Conservation (phyloP, 768 basidiomycete species). For the Lanmaoa rubissima region DNA sequence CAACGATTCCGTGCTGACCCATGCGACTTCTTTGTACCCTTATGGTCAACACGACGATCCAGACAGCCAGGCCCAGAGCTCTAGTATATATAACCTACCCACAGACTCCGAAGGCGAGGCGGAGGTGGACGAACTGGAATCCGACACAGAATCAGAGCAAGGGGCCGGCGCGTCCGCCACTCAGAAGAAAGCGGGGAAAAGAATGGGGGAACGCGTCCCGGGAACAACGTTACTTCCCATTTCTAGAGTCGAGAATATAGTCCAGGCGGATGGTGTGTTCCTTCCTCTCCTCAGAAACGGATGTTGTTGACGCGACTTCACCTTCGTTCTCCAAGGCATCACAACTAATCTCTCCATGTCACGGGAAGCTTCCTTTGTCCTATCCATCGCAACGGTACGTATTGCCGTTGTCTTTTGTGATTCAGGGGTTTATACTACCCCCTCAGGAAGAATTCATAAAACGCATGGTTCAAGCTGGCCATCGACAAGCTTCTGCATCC, state of each 20-base stretch:
- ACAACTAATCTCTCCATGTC: conserved; percentile 65
- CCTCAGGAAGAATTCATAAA: conserved; percentile 84
- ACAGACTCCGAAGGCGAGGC: conserved; percentile 35
- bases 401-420: neutral
- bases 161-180: conserved; percentile 23
- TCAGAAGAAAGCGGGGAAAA: conserved; percentile 31
- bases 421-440: conserved; percentile 13
- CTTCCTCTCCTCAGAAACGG: conserved; percentile 7
- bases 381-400: conserved; percentile 74
- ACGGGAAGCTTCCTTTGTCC: conserved; percentile 70
- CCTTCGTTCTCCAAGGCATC: conserved; percentile 41
- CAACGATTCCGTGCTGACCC: conserved; percentile 28
- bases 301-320: conserved; percentile 16
- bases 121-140: conserved; percentile 35
- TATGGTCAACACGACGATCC: conserved; percentile 28
- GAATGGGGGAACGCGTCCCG: conserved; percentile 45
- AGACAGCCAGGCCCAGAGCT: conserved; percentile 22
- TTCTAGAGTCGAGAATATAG: conserved; percentile 68
- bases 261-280: conserved; percentile 70
- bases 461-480: conserved; percentile 66
- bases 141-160: conserved; percentile 32
- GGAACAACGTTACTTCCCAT: conserved; percentile 70
- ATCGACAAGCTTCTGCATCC: conserved; percentile 59
- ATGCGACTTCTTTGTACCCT: conserved; percentile 33
- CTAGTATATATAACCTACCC: conserved; percentile 33